These are phyloP conservation scores for Mycena capillaripes DNA, from an alignment of 768 basidiomycete genomes.

Conservation along the genomic window DNA sequence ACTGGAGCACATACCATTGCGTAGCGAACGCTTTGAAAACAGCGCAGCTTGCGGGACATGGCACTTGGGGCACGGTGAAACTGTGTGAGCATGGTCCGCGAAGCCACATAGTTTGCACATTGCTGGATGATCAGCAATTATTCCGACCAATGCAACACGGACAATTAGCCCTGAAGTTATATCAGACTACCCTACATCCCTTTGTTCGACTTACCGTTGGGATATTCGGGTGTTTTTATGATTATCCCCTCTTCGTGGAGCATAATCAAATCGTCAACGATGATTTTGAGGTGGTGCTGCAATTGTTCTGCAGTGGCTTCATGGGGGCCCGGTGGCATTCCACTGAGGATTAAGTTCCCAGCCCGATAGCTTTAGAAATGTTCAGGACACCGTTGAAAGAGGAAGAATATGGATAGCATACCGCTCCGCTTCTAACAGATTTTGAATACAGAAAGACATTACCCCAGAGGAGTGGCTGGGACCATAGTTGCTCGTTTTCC, in stretches of 20 bases:
- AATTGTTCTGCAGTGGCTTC: not conserved
- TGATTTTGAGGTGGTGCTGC: not conserved
- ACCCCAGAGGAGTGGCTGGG: conserved; percentile 41
- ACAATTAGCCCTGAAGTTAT: not conserved
- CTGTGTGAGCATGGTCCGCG: conserved; percentile 38
- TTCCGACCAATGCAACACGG: conserved; percentile 21
- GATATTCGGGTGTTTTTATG: not conserved
- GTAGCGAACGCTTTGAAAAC: not conserved
- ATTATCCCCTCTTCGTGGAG: not conserved
- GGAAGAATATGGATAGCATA: not conserved
- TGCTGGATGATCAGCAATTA: conserved; percentile 38
- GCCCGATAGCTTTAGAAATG: not conserved
- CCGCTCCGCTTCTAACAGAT: conserved; percentile 29
- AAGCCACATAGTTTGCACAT: conserved; percentile 40
- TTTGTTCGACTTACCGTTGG: not conserved
- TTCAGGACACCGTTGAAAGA: not conserved
- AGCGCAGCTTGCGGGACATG: not conserved
- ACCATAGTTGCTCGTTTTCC: conserved; percentile 36
- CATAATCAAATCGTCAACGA: not conserved
- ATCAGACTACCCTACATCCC: no score
- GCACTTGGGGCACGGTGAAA: conserved; percentile 36
- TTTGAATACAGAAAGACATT: conserved; percentile 36
- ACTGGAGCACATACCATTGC: not conserved
- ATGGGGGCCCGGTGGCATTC: not conserved
- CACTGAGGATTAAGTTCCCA: not conserved